Evolutionary conservation across 805 yeast genomes (phyloP).

Genomic region (Kazachstania africana): DNA sequence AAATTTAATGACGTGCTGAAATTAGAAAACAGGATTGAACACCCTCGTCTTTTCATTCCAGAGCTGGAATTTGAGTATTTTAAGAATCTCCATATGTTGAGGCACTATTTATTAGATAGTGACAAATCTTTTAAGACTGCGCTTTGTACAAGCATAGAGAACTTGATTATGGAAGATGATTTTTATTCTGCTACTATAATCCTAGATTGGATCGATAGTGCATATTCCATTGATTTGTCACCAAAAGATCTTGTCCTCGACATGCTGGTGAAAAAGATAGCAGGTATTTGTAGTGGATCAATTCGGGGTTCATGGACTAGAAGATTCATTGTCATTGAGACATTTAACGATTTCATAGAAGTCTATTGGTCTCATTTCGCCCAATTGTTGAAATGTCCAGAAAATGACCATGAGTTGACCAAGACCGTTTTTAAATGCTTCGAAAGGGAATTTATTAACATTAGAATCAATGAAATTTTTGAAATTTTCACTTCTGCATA

Average conservation of each 20-base stretch:
- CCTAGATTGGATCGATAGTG: constrained; percentile 16
- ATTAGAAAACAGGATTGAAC: constrained; percentile 15
- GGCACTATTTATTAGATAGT: constrained; percentile 17
- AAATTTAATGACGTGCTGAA: constrained; percentile 5
- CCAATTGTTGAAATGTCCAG: constrained; percentile 12
- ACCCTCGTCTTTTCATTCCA: constrained; percentile 14
- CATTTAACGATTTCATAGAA: constrained; percentile 18
- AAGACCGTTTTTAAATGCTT: constrained; percentile 15
- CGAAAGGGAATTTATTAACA: constrained; percentile 17
- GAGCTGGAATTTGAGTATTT: constrained; percentile 10
- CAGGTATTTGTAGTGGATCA: constrained; percentile 8
- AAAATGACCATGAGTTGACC: constrained; percentile 21
- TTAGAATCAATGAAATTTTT: constrained; percentile 48
- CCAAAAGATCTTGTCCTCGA: constrained; percentile 14
- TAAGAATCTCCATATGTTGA: constrained; percentile 12
- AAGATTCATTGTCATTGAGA: constrained; percentile 16
- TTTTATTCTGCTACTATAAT: constrained; percentile 14
- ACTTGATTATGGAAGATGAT: constrained; percentile 17
- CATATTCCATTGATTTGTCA: constrained; percentile 6
- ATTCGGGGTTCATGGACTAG: constrained; percentile 12
- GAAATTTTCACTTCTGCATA: constrained; percentile 39
- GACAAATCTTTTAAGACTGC: constrained; percentile 7
- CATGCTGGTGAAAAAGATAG: constrained; percentile 11
- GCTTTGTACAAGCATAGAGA: constrained; percentile 6
- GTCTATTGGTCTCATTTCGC: constrained; percentile 18